Evolutionary conservation across 257 asterid genomes (phyloP), one percentile per base, ranked within the genome.

Genomic region (Fraxinus anomala): DNA sequence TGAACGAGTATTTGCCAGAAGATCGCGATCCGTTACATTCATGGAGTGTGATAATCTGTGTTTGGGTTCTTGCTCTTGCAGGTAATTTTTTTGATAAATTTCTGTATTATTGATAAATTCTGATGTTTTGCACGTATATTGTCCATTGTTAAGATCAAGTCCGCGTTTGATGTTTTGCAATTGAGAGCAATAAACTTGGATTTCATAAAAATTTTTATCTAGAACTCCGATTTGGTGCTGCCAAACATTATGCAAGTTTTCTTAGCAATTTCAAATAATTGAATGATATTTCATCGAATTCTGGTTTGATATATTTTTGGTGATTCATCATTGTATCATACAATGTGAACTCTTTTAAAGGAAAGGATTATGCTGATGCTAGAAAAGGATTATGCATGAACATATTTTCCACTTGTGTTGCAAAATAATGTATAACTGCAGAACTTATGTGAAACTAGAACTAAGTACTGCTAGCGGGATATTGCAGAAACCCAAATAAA

Each of bases 21-120:
- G 99, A 96, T 92, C 99, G 99, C 36, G 99, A 96, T 89, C 99
- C 99, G 26, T 80, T 86, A 68, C 92, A 90, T 78, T 86, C 93
- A 30, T 95, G 98, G 99, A 82, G 83, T 61, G 91, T 93, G n/a
- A 88, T 95, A 42, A 77, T 86, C 67, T 83, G 83, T 28, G 97
- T 95, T 71, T 74, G 81, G 37, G 51, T 90, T 54, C 13, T 95
- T 56, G 87, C 92, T 23, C 86, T 92, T 75, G 85, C 93, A 59
- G 98, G 98, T 93, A 72, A 77, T 37, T 67, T 42, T 42, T 40
- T 21, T 56, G 10, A 56, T 19, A 56, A 56, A 19, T n/a, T 56
- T 19, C 10, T 6, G 13, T 17, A n/a, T 19, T n/a, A 21, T 56
- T 6, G 66, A 56, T 56, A 56, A 17, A 17, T 56, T 56, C 28